Evolutionary conservation across 768 basidiomycete species (phyloP), one percentile per base, ranked within the genome.

Genomic region (Pleurotus sapidus): DNA sequence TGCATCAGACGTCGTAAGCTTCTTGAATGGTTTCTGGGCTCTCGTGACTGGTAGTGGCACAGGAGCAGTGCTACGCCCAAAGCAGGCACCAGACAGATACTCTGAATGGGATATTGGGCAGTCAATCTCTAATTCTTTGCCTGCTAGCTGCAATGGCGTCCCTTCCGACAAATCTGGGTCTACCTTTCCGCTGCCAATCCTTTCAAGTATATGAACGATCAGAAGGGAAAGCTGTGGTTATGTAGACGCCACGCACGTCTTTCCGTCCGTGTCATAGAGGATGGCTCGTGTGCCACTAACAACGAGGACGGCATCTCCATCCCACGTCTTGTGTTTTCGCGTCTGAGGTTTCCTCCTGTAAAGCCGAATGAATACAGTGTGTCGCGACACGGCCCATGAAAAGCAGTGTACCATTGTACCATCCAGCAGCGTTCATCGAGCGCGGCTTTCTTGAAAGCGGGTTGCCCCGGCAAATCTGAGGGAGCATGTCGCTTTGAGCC

Each of bases 281-380:
- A 72, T 79, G 48, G 79, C 80, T 63, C 73, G 80, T 6, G 62
- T 67, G 6, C 68, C 71, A 57, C 64, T 77, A 15, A 84, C 73
- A 8, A 83, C 81, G 4, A 91, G 75, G n/a, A 88, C 77, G 38
- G 79, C 87, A 64, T 88, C 91, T 38, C 89, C 92, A 53, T 95
- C 92, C 93, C 93, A 95, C 0, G 89, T 93, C 68, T 93, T 93
- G 65, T 94, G 87, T 70, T 95, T 95, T 73, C 84, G 90, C 39
- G 77, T 74, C 68, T 92, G 89, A 45, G 79, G 86, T 46, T 74
- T 79, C 58, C 89, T 74, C 89, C 88, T 89, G 37, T 11, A 34
- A 9, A 34, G 30, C 8, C 30, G 30, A 8, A 3, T 34, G 30
- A 34, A 34, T 34, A 34, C 30, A 34, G 4, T 34, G 2, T 34